Percentiles rank a stretch among this genome's conserved stretches.
These are phyloP conservation scores for Hypsizygus marmoreus DNA, from an alignment of 768 basidiomycete species.

Conservation along the genomic window DNA sequence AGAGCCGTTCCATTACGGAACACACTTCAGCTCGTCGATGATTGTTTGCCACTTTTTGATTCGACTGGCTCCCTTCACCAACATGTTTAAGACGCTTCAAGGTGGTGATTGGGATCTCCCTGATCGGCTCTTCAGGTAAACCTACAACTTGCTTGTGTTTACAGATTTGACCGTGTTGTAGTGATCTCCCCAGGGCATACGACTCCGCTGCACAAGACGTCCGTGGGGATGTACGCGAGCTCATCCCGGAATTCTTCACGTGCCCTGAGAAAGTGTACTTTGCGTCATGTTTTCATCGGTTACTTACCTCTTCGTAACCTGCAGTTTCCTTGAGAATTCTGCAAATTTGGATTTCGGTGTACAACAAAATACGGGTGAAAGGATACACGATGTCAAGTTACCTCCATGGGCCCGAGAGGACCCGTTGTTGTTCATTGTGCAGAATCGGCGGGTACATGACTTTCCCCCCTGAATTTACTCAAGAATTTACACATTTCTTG, in stretches of 20 bases:
- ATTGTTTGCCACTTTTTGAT: conserved; percentile 95
- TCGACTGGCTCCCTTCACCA: conserved; percentile 85
- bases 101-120: conserved; percentile 96
- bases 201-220: conserved; percentile 83
- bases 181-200: conserved; percentile 80
- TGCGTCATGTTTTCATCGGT: not conserved
- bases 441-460: conserved; percentile 75
- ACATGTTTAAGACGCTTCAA: conserved; percentile 93
- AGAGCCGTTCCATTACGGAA: conserved; percentile 90
- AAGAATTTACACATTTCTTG: not conserved
- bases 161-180: conserved; percentile 25
- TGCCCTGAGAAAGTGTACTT: conserved; percentile 67
- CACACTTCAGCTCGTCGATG: conserved; percentile 97
- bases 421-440: conserved; percentile 75
- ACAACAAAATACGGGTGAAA: conserved; percentile 71
- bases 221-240: conserved; percentile 89
- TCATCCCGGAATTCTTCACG: conserved; percentile 88
- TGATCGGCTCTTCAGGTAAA: conserved; percentile 79
- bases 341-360: conserved; percentile 79
- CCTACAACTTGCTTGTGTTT: not conserved
- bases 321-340: conserved; percentile 81
- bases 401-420: conserved; percentile 90
- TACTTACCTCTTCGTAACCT: conserved; percentile 1
- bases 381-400: conserved; percentile 84
- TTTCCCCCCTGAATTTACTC: not conserved